Base-by-base conservation (phyloP, 2,329 filamentous ascomycete genomes). In the Fusarium robinianum region DNA sequence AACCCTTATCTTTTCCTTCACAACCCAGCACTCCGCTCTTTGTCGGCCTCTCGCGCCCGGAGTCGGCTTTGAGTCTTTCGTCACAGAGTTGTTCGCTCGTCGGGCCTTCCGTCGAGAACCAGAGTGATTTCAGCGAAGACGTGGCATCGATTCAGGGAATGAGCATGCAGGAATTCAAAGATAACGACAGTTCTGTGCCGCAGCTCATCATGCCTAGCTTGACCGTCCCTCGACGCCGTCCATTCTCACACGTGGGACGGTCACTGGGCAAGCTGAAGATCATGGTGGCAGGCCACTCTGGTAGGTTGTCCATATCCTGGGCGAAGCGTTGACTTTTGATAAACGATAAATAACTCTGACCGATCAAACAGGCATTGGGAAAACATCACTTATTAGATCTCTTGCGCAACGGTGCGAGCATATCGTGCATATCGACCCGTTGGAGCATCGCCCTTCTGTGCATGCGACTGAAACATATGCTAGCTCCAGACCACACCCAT, bases 181-280 rank as follows among this genome's bases (percentile, higher is more conserved):
- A 59, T 30, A 40, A 61, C 15, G 44, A 59, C 35, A 30, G 48
- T 31, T 34, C 59, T 49, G 76, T 74, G 26, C 86, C 87, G 16
- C 91, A 97, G 67, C 78, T 99, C n/a, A 88, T 99, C 48, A 99
- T 99, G 94, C 94, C 94, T 5, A 96, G 90, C 63, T 85, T 99
- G 60, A 84, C 82, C 50, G 94, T 99, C 81, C 92, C 94, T 4
- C 87, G 83, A 49, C 83, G 94, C 35, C 80, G 90, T 37, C 91
- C 91, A 0, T 97, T 97, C 66, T 96, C 94, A 0, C 83, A 87
- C n/a, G 80, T 80, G 32, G 94, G 94, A 11, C 92, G 87, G 70
- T 79, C 78, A 22, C 80, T 97, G 65, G 92, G 92, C 2, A 85
- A 89, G 58, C 75, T 97, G 41, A 97, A 95, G 71, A 74, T 97